Conservation (phyloP, 208 protist species). For the Wallacemonas sp. region DNA sequence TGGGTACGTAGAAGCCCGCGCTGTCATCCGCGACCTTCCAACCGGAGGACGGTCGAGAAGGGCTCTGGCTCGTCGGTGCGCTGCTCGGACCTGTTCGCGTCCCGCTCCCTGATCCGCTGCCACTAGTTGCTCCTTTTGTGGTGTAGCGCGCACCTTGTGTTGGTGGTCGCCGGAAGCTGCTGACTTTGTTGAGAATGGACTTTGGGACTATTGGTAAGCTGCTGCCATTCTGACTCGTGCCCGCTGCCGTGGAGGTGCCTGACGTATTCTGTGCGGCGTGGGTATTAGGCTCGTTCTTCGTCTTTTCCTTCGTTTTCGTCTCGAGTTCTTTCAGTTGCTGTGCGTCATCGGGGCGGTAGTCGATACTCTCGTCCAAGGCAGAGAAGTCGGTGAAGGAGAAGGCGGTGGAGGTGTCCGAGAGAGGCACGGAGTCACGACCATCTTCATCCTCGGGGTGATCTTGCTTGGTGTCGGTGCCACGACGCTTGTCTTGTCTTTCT, state of each 20-base stretch:
- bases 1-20: not conserved
- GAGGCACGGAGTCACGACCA: not conserved
- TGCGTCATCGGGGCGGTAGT: too few relatives aligned
- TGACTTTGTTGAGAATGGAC: conserved; percentile 24
- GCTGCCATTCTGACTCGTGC: not conserved
- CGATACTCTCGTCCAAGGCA: not conserved
- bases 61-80: not conserved
- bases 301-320: not conserved
- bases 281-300: not conserved
- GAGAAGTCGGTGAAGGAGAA: not conserved
- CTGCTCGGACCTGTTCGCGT: not conserved
- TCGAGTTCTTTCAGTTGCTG: not conserved
- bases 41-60: not conserved
- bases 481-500: too few relatives aligned
- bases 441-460: not conserved
- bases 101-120: not conserved
- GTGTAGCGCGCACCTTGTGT: not conserved
- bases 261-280: not conserved
- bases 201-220: not conserved
- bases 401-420: not conserved
- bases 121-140: not conserved
- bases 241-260: not conserved
- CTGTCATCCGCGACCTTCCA: conserved; percentile 5
- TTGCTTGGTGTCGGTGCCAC: not conserved
- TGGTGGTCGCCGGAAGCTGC: conserved; percentile 11